Evolutionary conservation across 768 basidiomycete genomes (phyloP).

Genomic region (Auricularia sp.): DNA sequence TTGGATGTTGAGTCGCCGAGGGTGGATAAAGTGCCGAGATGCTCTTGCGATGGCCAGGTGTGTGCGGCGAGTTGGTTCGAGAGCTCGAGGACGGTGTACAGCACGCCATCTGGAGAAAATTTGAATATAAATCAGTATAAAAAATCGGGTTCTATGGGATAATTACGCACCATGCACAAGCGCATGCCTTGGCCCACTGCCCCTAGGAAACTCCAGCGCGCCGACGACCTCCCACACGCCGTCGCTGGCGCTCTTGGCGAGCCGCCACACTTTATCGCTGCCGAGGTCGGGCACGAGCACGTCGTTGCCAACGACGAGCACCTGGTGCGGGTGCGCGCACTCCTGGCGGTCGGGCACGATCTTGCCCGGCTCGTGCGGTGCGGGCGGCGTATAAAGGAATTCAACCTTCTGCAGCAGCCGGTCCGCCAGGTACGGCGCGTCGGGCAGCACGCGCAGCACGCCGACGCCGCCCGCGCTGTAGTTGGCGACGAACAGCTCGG

Average conservation of each 20-base stretch:
- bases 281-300: constrained; percentile 71
- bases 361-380: constrained; percentile 7
- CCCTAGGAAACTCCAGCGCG: constrained; percentile 37
- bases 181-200: constrained; percentile 65
- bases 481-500: constrained; percentile 59
- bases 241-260: constrained; percentile 29
- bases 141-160: no score
- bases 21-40: constrained; percentile 8
- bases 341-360: constrained; percentile 59
- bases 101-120: no score
- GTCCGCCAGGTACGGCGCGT: constrained; percentile 32
- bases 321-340: constrained; percentile 70
- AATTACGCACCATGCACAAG: constrained; percentile 54
- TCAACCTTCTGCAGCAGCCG: background rate
- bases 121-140: no score
- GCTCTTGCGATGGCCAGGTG: constrained; percentile 35
- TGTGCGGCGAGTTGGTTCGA: constrained; percentile 49
- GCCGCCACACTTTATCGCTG: constrained; percentile 53
- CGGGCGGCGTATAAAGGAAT: constrained; percentile 7
- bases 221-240: constrained; percentile 41
- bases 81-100: constrained; percentile 66
- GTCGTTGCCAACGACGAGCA: constrained; percentile 42
- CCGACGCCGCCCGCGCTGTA: constrained; percentile 58
- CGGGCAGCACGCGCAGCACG: constrained; percentile 44
- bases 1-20: constrained; percentile 37